phyloP scores from a whole-genome alignment of 768 basidiomycete genomes.

The Galerina marginata region DNA sequence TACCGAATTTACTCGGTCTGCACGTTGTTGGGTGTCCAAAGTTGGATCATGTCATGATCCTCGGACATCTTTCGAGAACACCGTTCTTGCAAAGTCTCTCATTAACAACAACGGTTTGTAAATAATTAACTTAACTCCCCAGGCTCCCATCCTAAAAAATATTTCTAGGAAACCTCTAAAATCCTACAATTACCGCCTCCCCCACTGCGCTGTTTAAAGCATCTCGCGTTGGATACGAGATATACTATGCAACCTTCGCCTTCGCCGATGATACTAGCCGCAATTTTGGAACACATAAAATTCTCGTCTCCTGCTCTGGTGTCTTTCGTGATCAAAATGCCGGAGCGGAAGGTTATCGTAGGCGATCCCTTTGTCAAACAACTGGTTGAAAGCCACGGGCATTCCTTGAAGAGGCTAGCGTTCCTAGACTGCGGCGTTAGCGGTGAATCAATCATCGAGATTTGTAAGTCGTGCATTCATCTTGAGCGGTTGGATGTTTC shows the following conservation, averaged over 20 bases:
- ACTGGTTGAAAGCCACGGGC: constrained; percentile 45
- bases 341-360: constrained; percentile 46
- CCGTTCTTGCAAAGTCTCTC: constrained; percentile 66
- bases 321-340: constrained; percentile 50
- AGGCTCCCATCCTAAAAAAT: constrained; percentile 3
- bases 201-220: constrained; percentile 46
- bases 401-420: constrained; percentile 47
- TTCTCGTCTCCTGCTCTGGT: constrained; percentile 35
- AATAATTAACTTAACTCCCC: neutral
- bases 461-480: constrained; percentile 47
- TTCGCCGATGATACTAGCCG: constrained; percentile 31
- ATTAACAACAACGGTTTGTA: constrained; percentile 61
- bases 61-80: constrained; percentile 51
- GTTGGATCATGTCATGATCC: constrained; percentile 55
- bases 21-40: constrained; percentile 67
- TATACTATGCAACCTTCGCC: constrained; percentile 35
- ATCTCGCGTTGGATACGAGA: constrained; percentile 60
- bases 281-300: constrained; percentile 38
- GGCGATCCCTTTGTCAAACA: constrained; percentile 45
- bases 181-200: constrained; percentile 34
- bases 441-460: constrained; percentile 40
- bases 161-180: constrained; percentile 40
- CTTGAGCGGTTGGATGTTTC: constrained; percentile 57
- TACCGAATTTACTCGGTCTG: constrained; percentile 60
- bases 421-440: constrained; percentile 53